Conservation (phyloP, 495 filamentous ascomycete genomes). For the Rhypophila decipiens region DNA sequence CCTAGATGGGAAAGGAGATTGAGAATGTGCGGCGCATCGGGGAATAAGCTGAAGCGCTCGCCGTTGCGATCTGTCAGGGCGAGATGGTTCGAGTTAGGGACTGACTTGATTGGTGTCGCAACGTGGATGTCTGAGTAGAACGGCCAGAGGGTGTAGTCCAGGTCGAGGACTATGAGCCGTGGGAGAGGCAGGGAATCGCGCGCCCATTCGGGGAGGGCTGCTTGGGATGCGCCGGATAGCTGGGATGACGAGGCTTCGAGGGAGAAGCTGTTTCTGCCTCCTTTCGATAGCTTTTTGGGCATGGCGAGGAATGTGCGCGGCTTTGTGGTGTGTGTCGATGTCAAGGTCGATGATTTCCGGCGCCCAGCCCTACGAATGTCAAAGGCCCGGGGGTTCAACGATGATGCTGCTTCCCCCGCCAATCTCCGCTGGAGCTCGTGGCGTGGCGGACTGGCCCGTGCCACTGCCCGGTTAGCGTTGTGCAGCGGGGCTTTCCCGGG, state of each 20-base stretch:
- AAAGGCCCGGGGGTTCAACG: too few relatives aligned
- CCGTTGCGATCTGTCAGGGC: conserved; percentile 54
- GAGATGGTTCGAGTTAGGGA: conserved; percentile 45
- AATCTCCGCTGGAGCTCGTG: too few relatives aligned
- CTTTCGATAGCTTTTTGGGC: conserved; percentile 7
- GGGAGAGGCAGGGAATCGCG: conserved; percentile 76
- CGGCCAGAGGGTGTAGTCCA: conserved; percentile 97
- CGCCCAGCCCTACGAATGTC: too few relatives aligned
- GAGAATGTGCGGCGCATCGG: conserved; percentile 67
- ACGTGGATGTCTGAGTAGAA: conserved; percentile 97
- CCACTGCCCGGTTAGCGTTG: too few relatives aligned
- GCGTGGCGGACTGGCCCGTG: too few relatives aligned
- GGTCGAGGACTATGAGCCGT: conserved; percentile 81
- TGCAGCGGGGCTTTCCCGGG: too few relatives aligned
- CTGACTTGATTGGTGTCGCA: conserved; percentile 65
- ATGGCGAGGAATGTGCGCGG: not conserved
- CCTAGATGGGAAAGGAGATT: conserved; percentile 45
- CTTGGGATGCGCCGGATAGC: not conserved
- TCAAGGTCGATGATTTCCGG: too few relatives aligned
- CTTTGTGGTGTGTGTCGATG: too few relatives aligned
- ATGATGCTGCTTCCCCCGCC: too few relatives aligned
- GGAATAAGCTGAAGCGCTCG: conserved; percentile 77
- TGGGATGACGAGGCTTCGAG: conserved; percentile 8
- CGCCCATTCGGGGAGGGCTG: conserved; percentile 29
- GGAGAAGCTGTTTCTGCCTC: not conserved